Percentiles rank a stretch among this genome's conserved stretches.
phyloP scores from a whole-genome alignment of 2,329 filamentous ascomycete genomes.

The Metarhizium sp. region DNA sequence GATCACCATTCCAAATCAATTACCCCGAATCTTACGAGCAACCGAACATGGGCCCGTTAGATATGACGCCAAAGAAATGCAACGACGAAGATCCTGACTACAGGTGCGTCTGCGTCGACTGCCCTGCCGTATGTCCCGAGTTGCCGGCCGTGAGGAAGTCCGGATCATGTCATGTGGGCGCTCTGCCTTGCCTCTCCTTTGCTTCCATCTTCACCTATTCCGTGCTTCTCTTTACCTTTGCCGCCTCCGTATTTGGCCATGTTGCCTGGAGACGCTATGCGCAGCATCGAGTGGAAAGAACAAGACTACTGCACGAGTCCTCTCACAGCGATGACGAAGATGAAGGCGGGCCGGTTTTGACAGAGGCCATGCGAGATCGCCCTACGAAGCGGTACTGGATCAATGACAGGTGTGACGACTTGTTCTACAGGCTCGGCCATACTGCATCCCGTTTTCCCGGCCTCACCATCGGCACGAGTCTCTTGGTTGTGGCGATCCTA shows the following conservation, averaged over 20 bases:
- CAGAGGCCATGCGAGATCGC: constrained; percentile 66
- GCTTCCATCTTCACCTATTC: constrained; percentile 82
- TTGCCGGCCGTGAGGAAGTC: constrained; percentile 65
- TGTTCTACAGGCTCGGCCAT: constrained; percentile 74
- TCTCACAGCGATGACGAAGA: constrained; percentile 87
- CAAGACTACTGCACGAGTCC: constrained; percentile 80
- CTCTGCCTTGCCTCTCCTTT: constrained; percentile 89
- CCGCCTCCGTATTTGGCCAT: constrained; percentile 61
- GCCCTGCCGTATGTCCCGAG: constrained; percentile 73
- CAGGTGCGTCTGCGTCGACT: constrained; percentile 90
- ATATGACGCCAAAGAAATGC: constrained; percentile 73
- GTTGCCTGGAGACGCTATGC: constrained; percentile 66
- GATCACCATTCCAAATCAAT: constrained; percentile 97
- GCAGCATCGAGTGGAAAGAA: constrained; percentile 66
- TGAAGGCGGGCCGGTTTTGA: constrained; percentile 69
- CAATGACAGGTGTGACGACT: constrained; percentile 71
- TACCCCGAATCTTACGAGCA: constrained; percentile 60
- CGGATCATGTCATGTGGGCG: constrained; percentile 70
- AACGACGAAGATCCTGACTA: constrained; percentile 81
- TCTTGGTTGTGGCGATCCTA: constrained; percentile 68
- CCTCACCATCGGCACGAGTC: constrained; percentile 67
- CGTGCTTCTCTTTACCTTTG: constrained; percentile 58
- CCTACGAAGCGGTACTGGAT: constrained; percentile 72
- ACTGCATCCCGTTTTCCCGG: constrained; percentile 74
- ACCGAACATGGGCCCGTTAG: constrained; percentile 59